Evolutionary conservation across 805 yeast species (phyloP).

Genomic region (Saccharomycopsis babjevae): DNA sequence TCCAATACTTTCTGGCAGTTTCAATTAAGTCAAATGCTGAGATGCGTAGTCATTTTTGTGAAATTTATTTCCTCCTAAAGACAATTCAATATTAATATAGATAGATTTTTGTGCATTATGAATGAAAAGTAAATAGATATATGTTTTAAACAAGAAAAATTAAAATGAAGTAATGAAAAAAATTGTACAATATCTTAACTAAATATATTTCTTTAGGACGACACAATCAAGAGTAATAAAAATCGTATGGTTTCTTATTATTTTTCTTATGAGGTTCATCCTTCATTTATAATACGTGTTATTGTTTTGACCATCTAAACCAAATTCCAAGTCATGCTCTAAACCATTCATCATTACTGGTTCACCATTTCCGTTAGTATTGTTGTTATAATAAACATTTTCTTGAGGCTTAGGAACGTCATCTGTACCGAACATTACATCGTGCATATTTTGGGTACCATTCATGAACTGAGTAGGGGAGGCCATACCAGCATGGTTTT

Average conservation of each 20-base stretch:
- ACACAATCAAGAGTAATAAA: neutral
- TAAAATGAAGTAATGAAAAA: neutral
- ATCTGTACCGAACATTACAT: slow-evolving; percentile 20
- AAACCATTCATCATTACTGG: slow-evolving; percentile 31
- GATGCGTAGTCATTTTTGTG: too few relatives aligned
- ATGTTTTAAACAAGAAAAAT: neutral
- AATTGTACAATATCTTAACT: neutral
- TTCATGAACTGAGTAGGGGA: slow-evolving; percentile 19
- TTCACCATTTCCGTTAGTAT: slow-evolving; percentile 7
- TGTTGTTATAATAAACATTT: slow-evolving; percentile 24
- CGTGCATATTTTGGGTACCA: slow-evolving; percentile 11
- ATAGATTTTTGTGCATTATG: neutral
- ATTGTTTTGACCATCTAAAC: slow-evolving; percentile 39
- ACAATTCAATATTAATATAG: neutral
- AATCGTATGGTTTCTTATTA: neutral
- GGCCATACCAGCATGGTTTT: slow-evolving; percentile 19
- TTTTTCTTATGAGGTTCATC: neutral
- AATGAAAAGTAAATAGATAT: neutral
- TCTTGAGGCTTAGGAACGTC: slow-evolving; percentile 57
- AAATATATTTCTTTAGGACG: neutral
- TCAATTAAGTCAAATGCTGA: too few relatives aligned
- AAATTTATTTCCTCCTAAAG: neutral
- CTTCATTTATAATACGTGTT: neutral
- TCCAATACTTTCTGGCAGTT: too few relatives aligned
- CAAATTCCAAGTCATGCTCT: slow-evolving; percentile 59